A percentile compares a stretch with the other conserved stretches of the same genome.
Conservation (phyloP, 192 early-diverging fungal genomes). For the Cetraspora pellucida region DNA sequence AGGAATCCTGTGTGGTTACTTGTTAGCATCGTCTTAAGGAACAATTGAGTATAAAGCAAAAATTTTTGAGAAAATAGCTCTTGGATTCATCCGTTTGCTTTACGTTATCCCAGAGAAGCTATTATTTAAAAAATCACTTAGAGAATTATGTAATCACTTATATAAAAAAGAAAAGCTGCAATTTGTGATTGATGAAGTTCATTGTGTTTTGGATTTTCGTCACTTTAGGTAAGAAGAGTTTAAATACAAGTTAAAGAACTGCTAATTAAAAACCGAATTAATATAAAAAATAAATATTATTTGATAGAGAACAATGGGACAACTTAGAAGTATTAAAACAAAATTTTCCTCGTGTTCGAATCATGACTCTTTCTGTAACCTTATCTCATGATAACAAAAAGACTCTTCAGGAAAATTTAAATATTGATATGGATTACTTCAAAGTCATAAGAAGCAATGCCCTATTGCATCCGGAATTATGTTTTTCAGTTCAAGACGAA, state of each 20-base stretch:
- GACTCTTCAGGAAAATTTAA: no score
- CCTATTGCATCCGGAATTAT: no score
- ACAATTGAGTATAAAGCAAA: not conserved
- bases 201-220: not conserved
- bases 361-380: not conserved
- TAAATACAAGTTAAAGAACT: no score
- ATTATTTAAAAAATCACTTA: not conserved
- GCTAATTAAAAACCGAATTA: not conserved
- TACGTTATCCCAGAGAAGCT: not conserved
- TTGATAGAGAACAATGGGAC: not conserved
- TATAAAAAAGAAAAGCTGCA: not conserved
- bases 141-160: not conserved
- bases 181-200: not conserved
- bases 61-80: constrained; percentile 12
- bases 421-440: no score
- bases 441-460: no score
- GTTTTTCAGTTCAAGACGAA: no score
- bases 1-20: not conserved
- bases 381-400: no score
- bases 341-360: not conserved
- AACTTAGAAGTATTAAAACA: not conserved
- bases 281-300: not conserved
- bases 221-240: not conserved
- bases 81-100: not conserved
- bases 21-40: not conserved